Base-by-base conservation (phyloP, 208 protist genomes). In the Sergeia podlipaevii region DNA sequence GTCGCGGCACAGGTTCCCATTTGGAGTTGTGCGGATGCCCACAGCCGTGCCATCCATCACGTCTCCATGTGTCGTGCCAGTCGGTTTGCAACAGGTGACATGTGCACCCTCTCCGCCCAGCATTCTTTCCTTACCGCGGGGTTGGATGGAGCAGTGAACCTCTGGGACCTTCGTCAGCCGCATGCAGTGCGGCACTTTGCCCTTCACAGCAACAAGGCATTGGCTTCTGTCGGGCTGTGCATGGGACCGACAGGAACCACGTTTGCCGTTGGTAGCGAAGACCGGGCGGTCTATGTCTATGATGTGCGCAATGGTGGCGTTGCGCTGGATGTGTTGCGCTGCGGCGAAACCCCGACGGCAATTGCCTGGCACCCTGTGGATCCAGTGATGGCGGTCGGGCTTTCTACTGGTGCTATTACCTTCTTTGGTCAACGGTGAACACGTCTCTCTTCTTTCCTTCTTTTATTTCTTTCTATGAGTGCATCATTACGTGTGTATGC, bases 241-340 rank as follows among this genome's bases (percentile, higher is more conserved):
- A 36, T 91, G 8, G 66, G 71, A 1, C 88, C 84, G 0, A 74
- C 60, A 13, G 85, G 73, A 10, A 48, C 53, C 1, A 45, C 71
- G 32, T 42, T 95, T 4, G 85, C 82, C 0, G 80, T 91, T 29
- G 88, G 79, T 2, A 92, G 88, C 46, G 84, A 95, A 52, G 80
- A 80, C 41, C 68, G 71, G 5, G 23, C 33, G 0, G 73, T 91
- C 17, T 84, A 74, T 46, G 4, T 92, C 6, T 95, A 95, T 60
- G 83, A 91, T 52, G 44, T 85, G n/a, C 55, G 70, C 1, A 60
- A 45, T 10, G 50, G 65, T 2, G 58, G 74, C 43, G 43, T 61
- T 4, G 61, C 70, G n/a, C 41, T 89, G 21, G 65, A 77, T 24
- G 67, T 60, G 15, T 10, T 90, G 49, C n/a, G n/a, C n/a, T n/a